phyloP scores from a whole-genome alignment of 2,329 filamentous ascomycete species.

The Meredithiella fracta region DNA sequence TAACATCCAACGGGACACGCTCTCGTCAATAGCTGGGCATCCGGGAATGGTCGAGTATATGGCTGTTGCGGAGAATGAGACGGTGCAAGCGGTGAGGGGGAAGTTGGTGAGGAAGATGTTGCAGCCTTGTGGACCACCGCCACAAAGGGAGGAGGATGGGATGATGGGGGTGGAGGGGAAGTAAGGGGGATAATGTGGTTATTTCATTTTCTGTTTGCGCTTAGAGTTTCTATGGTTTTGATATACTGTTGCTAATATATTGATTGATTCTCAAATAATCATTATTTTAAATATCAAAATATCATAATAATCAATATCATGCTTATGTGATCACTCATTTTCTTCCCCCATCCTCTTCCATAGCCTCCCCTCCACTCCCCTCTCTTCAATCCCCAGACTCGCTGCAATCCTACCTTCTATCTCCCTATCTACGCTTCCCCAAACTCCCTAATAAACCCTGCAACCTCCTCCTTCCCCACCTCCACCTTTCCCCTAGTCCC shows the following conservation, averaged over 20 bases:
- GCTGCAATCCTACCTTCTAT: slow-evolving; percentile 42
- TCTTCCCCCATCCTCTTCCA: slow-evolving; percentile 17
- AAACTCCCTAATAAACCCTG: slow-evolving; percentile 49
- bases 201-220: background rate
- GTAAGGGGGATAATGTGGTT: background rate
- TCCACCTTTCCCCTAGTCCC: slow-evolving; percentile 77
- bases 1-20: slow-evolving; percentile 88
- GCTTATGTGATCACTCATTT: background rate
- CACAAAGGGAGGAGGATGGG: slow-evolving; percentile 34
- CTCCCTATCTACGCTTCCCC: slow-evolving; percentile 36
- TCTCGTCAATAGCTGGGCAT: slow-evolving; percentile 77
- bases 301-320: background rate
- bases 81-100: slow-evolving; percentile 61
- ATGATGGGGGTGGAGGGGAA: slow-evolving; percentile 11
- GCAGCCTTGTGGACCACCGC: slow-evolving; percentile 42
- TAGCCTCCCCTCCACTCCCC: slow-evolving; percentile 16
- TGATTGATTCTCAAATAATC: background rate
- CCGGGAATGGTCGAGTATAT: slow-evolving; percentile 78
- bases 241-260: too few relatives aligned
- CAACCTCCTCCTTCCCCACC: slow-evolving; percentile 60
- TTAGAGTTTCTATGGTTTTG: too few relatives aligned
- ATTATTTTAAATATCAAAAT: background rate
- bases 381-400: slow-evolving; percentile 38
- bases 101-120: slow-evolving; percentile 70
- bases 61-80: slow-evolving; percentile 73